phyloP scores from a whole-genome alignment of 768 basidiomycete species.

The Exidia glandulosa region DNA sequence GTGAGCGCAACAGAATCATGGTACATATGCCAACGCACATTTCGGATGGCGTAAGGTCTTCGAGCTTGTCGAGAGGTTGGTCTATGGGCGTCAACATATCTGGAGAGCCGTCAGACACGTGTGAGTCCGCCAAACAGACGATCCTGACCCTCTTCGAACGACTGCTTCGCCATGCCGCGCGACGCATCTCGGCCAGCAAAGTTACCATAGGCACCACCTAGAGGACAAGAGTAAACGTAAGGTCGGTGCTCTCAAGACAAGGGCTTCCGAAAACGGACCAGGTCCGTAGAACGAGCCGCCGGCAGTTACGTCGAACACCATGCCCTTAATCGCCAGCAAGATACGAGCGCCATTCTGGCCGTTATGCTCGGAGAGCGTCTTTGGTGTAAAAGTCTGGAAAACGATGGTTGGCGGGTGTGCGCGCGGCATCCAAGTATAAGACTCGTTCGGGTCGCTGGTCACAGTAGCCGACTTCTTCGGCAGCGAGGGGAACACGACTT shows the following conservation, averaged over 20 bases:
- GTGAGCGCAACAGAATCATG: not conserved
- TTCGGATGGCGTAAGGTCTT: constrained; percentile 69
- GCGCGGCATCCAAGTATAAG: constrained; percentile 90
- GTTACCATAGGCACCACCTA: constrained; percentile 94
- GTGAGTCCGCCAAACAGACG: not conserved
- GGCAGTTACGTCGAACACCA: constrained; percentile 86
- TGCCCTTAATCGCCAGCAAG: constrained; percentile 74
- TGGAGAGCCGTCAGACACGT: constrained; percentile 21
- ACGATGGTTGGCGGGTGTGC: constrained; percentile 67
- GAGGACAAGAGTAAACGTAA: not conserved
- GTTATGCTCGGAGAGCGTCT: constrained; percentile 56
- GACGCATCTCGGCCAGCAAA: constrained; percentile 96
- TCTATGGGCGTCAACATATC: constrained; percentile 89
- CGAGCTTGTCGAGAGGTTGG: constrained; percentile 72
- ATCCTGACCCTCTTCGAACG: constrained; percentile 76
- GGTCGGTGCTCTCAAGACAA: not conserved
- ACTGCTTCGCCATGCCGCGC: constrained; percentile 95
- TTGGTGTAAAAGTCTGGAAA: constrained; percentile 70
- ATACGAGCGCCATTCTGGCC: constrained; percentile 61
- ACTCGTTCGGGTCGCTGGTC: constrained; percentile 63
- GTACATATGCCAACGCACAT: constrained; percentile 43
- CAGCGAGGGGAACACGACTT: constrained; percentile 59
- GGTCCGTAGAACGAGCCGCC: constrained; percentile 93
- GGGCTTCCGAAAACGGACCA: constrained; percentile 37
- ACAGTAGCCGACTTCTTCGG: constrained; percentile 30